Percentiles rank a stretch among this genome's conserved stretches.
These are phyloP conservation scores for Lachancea quebecensis DNA, from an alignment of 805 yeast genomes.

Conservation along the genomic window DNA sequence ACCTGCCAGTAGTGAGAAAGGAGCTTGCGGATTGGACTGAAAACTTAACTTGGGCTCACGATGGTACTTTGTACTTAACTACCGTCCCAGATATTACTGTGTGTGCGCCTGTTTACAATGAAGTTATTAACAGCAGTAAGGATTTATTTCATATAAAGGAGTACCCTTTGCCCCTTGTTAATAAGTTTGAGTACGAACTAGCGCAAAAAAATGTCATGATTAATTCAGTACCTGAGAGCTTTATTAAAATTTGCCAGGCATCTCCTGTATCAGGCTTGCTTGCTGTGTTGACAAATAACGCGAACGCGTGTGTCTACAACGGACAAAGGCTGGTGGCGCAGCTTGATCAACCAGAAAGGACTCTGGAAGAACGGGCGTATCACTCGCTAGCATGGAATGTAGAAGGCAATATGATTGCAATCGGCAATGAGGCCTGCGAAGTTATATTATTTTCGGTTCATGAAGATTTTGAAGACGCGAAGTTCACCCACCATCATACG, in stretches of 20 bases:
- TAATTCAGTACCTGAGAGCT: slow-evolving; percentile 26
- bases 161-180: slow-evolving; percentile 14
- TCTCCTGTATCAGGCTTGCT: slow-evolving; percentile 16
- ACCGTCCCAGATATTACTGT: slow-evolving; percentile 25
- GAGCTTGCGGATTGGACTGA: slow-evolving; percentile 25
- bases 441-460: slow-evolving; percentile 12
- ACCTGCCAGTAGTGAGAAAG: slow-evolving; percentile 22
- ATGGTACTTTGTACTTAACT: slow-evolving; percentile 26
- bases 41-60: slow-evolving; percentile 24
- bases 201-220: slow-evolving; percentile 20
- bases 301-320: slow-evolving; percentile 21
- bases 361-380: slow-evolving; percentile 16
- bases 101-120: slow-evolving; percentile 22
- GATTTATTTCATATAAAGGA: slow-evolving; percentile 25
- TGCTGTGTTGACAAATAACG: slow-evolving; percentile 27
- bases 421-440: slow-evolving; percentile 25
- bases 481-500: background rate
- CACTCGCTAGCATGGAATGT: slow-evolving; percentile 26
- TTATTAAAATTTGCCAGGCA: slow-evolving; percentile 16
- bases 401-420: slow-evolving; percentile 15
- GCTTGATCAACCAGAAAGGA: slow-evolving; percentile 16
- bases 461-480: background rate
- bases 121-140: slow-evolving; percentile 16
- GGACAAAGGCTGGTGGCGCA: slow-evolving; percentile 11
- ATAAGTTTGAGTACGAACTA: slow-evolving; percentile 25